Conservation (phyloP, 305 asterid genomes). For the Coffea humblotiana region DNA sequence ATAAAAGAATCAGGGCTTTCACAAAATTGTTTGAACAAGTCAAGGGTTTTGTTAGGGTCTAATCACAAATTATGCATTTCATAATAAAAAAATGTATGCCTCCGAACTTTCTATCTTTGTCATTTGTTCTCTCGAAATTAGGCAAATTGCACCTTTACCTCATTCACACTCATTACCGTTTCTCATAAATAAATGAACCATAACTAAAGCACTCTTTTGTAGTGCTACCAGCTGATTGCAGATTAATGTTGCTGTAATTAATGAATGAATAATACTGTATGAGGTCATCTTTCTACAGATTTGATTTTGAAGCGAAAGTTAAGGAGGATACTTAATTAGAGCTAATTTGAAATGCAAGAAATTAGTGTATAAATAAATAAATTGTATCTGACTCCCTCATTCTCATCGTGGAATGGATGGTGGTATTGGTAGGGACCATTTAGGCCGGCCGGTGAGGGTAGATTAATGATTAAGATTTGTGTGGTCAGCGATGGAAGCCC, state of each 20-base stretch:
- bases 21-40: neutral
- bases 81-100: neutral
- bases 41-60: slow-evolving; percentile 7
- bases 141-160: neutral
- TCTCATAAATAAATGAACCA: neutral
- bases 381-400: too few relatives aligned
- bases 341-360: too few relatives aligned
- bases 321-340: too few relatives aligned
- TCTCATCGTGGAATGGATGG: too few relatives aligned
- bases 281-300: too few relatives aligned
- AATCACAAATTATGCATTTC: neutral
- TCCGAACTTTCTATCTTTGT: neutral
- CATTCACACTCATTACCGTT: neutral
- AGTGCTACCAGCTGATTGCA: too few relatives aligned
- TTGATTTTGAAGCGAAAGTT: too few relatives aligned
- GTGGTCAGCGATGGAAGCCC: neutral
- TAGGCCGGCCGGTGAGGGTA: neutral
- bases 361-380: too few relatives aligned
- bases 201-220: too few relatives aligned
- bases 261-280: too few relatives aligned
- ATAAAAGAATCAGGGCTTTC: neutral
- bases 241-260: too few relatives aligned
- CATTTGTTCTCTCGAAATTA: neutral
- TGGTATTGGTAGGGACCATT: neutral
- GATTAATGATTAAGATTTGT: neutral